Conservation (phyloP, 2,329 filamentous ascomycete species). For the Hypoxylon sp. region DNA sequence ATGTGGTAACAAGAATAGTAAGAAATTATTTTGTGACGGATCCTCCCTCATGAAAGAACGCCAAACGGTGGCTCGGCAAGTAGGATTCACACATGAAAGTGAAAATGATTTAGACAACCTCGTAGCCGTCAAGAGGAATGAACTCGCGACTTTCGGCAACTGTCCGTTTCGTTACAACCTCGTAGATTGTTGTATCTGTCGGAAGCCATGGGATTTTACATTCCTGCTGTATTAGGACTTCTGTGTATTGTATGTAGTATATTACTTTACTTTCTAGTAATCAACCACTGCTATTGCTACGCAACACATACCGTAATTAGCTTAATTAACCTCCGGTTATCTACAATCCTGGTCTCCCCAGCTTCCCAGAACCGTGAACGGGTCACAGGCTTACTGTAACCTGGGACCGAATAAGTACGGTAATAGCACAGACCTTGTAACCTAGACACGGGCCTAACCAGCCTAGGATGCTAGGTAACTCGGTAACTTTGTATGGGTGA, state of each 20-base stretch:
- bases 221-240: slow-evolving; percentile 36
- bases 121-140: slow-evolving; percentile 29
- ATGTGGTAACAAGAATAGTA: slow-evolving; percentile 34
- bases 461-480: slow-evolving; percentile 17
- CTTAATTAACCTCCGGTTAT: slow-evolving; percentile 36
- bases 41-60: slow-evolving; percentile 16
- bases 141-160: slow-evolving; percentile 40
- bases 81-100: slow-evolving; percentile 16
- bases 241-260: slow-evolving; percentile 35
- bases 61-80: slow-evolving; percentile 33
- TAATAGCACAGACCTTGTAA: slow-evolving; percentile 24
- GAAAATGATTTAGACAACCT: slow-evolving; percentile 20
- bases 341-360: slow-evolving; percentile 18
- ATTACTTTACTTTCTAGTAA: slow-evolving; percentile 41
- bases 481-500: neutral
- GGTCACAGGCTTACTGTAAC: slow-evolving; percentile 41
- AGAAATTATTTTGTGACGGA: slow-evolving; percentile 33
- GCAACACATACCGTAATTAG: too few relatives aligned
- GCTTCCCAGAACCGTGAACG: slow-evolving; percentile 33
- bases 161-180: slow-evolving; percentile 28
- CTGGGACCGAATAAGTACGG: slow-evolving; percentile 11
- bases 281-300: slow-evolving; percentile 31
- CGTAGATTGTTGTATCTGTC: slow-evolving; percentile 22
- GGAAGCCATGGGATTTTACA: slow-evolving; percentile 32
- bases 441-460: slow-evolving; percentile 31